Conservation (phyloP, 139 green algal species). For the Diplosphaera chodatii region DNA sequence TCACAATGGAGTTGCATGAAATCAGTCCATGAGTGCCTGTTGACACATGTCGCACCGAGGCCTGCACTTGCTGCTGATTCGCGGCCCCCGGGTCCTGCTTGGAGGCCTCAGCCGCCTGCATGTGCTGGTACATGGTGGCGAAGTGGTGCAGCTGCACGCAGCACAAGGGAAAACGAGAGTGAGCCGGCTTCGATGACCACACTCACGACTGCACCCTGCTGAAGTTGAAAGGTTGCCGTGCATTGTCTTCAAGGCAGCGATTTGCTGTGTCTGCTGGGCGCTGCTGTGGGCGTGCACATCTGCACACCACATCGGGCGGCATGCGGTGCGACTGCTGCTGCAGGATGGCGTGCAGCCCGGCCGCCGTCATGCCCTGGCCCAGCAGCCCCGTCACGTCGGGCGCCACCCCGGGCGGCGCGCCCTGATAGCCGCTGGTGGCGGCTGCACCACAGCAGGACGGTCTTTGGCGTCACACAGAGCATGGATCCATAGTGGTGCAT, state of each 20-base stretch:
- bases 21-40: too few species aligned
- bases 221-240: too few species aligned
- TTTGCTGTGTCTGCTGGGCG: too few species aligned
- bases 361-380: background rate
- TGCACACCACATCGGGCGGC: background rate
- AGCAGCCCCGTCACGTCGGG: background rate
- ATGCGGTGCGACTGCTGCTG: conserved; percentile 1
- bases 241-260: too few species aligned
- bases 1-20: too few species aligned
- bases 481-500: too few species aligned
- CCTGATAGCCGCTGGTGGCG: background rate
- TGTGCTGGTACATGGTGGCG: background rate
- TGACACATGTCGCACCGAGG: background rate
- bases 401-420: too few species aligned
- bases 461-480: too few species aligned
- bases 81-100: background rate
- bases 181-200: too few species aligned
- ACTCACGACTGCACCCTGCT: too few species aligned
- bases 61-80: background rate
- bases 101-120: background rate
- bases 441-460: too few species aligned
- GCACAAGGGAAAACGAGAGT: background rate
- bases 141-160: background rate
- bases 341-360: background rate
- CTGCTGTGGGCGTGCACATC: background rate